These are phyloP conservation scores for Mycena albidolilacea DNA, from an alignment of 768 basidiomycete genomes.

Conservation along the genomic window DNA sequence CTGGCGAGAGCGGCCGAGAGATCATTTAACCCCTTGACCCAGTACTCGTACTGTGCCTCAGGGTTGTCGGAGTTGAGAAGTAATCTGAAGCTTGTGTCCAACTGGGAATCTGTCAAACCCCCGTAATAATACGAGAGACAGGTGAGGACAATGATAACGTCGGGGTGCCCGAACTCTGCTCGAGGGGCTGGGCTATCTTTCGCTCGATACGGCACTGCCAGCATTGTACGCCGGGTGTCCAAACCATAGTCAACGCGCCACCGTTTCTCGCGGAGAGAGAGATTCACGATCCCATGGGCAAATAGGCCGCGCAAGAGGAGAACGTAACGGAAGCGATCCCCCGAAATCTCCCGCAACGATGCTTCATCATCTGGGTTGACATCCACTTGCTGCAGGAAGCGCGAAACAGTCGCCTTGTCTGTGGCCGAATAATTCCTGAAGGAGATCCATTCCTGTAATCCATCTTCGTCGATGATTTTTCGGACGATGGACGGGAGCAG, in stretches of 20 bases:
- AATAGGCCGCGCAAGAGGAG: constrained; percentile 64
- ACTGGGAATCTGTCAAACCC: constrained; percentile 57
- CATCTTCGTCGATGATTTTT: constrained; percentile 12
- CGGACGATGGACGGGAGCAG: constrained; percentile 1
- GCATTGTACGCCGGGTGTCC: constrained; percentile 56
- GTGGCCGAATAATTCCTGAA: constrained; percentile 19
- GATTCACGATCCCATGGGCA: constrained; percentile 56
- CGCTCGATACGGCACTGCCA: constrained; percentile 69
- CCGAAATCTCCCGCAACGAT: constrained; percentile 13
- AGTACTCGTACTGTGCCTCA: constrained; percentile 55
- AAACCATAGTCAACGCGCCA: constrained; percentile 71
- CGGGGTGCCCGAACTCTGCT: constrained; percentile 70
- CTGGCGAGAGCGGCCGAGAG: constrained; percentile 51
- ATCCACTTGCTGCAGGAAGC: constrained; percentile 8
- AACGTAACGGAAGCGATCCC: constrained; percentile 39
- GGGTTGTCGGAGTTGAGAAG: constrained; percentile 62
- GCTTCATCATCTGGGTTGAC: constrained; percentile 19
- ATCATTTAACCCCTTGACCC: constrained; percentile 45
- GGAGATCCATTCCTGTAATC: constrained; percentile 25
- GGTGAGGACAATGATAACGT: constrained; percentile 61
- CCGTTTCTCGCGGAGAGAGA: constrained; percentile 55
- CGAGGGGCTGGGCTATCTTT: constrained; percentile 64
- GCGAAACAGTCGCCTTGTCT: neutral
- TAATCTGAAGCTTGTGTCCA: constrained; percentile 54
- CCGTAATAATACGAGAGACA: constrained; percentile 66